These are phyloP conservation scores for Schrenkiella parvula DNA, from an alignment of 345 rosid species.

Conservation along the genomic window DNA sequence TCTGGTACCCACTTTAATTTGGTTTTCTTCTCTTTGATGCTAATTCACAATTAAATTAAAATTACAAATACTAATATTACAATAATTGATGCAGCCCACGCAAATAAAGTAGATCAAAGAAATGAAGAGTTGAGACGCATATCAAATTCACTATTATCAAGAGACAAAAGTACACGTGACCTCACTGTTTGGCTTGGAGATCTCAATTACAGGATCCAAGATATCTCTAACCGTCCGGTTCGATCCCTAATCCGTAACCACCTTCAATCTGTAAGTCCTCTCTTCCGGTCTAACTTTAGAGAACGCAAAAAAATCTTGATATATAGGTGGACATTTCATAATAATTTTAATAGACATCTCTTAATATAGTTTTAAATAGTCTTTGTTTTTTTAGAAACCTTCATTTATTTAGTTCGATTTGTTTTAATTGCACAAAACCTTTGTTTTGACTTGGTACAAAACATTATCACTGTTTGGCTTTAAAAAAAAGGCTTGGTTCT, in stretches of 20 bases:
- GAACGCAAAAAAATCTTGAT: neutral
- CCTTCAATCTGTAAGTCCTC: slow-evolving; percentile 43
- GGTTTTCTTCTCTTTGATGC: neutral
- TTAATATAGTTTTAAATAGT: neutral
- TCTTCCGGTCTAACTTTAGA: neutral
- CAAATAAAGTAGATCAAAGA: slow-evolving; percentile 28
- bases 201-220: slow-evolving; percentile 62
- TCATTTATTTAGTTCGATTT: neutral
- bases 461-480: neutral
- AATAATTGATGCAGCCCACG: slow-evolving; percentile 25
- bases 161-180: slow-evolving; percentile 39
- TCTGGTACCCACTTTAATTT: slow-evolving; percentile 22
- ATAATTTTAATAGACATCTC: neutral
- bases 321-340: neutral
- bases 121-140: slow-evolving; percentile 39
- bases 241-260: slow-evolving; percentile 48
- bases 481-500: neutral
- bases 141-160: slow-evolving; percentile 46
- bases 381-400: neutral
- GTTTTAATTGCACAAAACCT: neutral
- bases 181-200: slow-evolving; percentile 68
- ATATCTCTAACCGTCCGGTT: slow-evolving; percentile 43
- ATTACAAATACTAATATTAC: neutral
- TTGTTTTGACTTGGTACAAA: neutral
- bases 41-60: neutral